phyloP scores from a whole-genome alignment of 2,329 filamentous ascomycete genomes.

The Beauveria australis region DNA sequence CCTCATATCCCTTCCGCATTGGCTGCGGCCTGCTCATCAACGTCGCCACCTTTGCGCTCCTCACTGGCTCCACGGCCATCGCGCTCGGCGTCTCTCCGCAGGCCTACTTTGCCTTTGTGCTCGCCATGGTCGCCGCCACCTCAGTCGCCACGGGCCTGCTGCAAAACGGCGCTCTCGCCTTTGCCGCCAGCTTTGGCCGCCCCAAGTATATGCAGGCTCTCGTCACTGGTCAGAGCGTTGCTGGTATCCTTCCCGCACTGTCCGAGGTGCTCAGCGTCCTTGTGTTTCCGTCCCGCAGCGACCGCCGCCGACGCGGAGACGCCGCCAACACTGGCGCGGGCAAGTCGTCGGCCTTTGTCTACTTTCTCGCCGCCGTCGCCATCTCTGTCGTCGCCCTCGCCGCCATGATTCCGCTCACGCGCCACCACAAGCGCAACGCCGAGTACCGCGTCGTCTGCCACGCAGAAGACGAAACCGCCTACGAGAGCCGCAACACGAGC shows the following conservation, averaged over 20 bases:
- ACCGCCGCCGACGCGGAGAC: background rate
- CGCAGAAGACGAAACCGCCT: conserved; percentile 18
- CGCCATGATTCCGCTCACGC: conserved; percentile 66
- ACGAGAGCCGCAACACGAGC: conserved; percentile 34
- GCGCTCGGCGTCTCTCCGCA: conserved; percentile 54
- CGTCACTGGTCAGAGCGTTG: conserved; percentile 89
- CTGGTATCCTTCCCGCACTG: conserved; percentile 80
- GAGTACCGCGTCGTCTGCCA: conserved; percentile 32
- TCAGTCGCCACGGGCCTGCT: conserved; percentile 76
- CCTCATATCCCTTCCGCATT: conserved; percentile 85
- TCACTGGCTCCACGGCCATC: conserved; percentile 70
- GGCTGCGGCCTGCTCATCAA: conserved; percentile 68
- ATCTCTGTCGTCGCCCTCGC: conserved; percentile 64
- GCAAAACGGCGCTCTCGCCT: conserved; percentile 92
- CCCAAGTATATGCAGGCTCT: conserved; percentile 91
- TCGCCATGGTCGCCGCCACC: conserved; percentile 72
- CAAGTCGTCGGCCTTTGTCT: conserved; percentile 66
- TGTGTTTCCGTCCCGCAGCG: conserved; percentile 41
- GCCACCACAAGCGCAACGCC: conserved; percentile 47
- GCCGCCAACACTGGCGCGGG: conserved; percentile 19
- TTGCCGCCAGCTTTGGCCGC: conserved; percentile 74
- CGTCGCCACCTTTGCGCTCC: conserved; percentile 63
- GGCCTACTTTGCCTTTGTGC: conserved; percentile 71
- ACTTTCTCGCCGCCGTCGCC: conserved; percentile 79
- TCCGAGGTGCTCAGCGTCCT: conserved; percentile 82